Base-by-base conservation (phyloP, 2,329 filamentous ascomycete genomes). In the Calonectria ilicicola region DNA sequence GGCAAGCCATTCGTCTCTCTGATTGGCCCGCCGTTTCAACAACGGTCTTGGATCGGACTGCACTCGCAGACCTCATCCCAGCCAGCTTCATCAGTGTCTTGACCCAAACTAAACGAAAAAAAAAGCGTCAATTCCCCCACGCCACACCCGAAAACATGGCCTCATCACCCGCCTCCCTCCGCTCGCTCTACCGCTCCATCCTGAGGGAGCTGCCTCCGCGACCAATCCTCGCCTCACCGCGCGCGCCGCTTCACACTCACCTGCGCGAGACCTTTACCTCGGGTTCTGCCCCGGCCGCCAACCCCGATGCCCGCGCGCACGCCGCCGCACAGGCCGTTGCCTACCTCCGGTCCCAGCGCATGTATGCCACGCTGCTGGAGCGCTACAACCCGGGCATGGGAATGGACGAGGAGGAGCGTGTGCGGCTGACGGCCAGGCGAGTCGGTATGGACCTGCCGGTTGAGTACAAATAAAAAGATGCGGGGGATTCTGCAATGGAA, bases 351-450 rank as follows among this genome's bases (percentile, higher is more conserved):
- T 93, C 96, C n/a, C 97, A 99, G 87, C 89, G 96, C 65, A 91
- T 91, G 82, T 98, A 98, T 83, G 90, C 91, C 29, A 93, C 91
- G 19, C 86, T 98, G 51, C 83, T 98, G 44, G 96, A 98, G 85
- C 90, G 96, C 78, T 98, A 99, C 85, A 98, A 98, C 83, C 95
- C 95, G 0, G 95, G 96, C 21, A 95, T 97, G 91, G 91, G 91
- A 77, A 94, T 98, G 93, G 91, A 93, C 76, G 93, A 92, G 82
- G 92, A 97, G 84, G 96, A 98, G 86, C 89, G 94, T 73, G 92
- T 98, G 49, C 87, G 95, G 70, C 86, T 98, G 86, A 94, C 94
- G 67, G 97, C 97, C 10, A 88, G 95, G 84, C 91, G 94, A 81
- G 95, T 98, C 47, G 97, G 96, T 21, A 95, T 98, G 93, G 90